Base-by-base conservation (phyloP, 108 stramenopile genomes). In the Schizochytrium sp. region DNA sequence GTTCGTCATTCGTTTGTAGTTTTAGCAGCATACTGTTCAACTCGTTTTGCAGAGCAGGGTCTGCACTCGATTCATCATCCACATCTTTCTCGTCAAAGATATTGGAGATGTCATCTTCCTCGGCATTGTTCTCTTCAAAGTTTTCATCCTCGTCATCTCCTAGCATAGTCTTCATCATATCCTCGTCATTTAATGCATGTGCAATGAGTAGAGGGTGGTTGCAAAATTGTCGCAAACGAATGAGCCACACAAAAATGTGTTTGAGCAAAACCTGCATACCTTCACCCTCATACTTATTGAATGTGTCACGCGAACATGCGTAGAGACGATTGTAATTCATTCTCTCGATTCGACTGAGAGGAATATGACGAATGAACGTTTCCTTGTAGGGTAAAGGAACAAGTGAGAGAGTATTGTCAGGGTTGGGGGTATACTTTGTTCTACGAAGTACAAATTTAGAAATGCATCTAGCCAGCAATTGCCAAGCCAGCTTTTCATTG, bases 121-220 rank as follows among this genome's bases (percentile, higher is more conserved):
- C 73, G 10, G 45, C 10, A 2, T 49, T 53, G 15, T 42, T 53
- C 7, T 53, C 76, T 5, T 83, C 76, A 53, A 53, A 83, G 8
- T 53, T 53, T 38, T 17, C 19, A 2, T 83, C 76, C 28, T 83
- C 76, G 76, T 83, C 76, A 28, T 83, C 76, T 5, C 76, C 50
- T 53, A 55, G 15, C 10, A 83, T 12, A 0, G 47, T 83, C 10
- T 10, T 3, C 47, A 83, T 55, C 28, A 83, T 17, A 38, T 83
- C 76, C 38, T 83, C 76, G 47, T 46, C 76, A 5, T 40, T 53
- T n/a, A 83, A 40, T 13, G 76, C 76, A 83, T 55, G 76, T 17
- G 87, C 87, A 12, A 89, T 91, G 45, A 92, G 90, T 15, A 92
- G 57, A 3, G 92, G 92, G 73, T 92, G 92, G 91, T 92, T 89